Evolutionary conservation across 2,329 filamentous ascomycete genomes (phyloP), one percentile per base, ranked within the genome.

Genomic region (Hypoxylon sp.): DNA sequence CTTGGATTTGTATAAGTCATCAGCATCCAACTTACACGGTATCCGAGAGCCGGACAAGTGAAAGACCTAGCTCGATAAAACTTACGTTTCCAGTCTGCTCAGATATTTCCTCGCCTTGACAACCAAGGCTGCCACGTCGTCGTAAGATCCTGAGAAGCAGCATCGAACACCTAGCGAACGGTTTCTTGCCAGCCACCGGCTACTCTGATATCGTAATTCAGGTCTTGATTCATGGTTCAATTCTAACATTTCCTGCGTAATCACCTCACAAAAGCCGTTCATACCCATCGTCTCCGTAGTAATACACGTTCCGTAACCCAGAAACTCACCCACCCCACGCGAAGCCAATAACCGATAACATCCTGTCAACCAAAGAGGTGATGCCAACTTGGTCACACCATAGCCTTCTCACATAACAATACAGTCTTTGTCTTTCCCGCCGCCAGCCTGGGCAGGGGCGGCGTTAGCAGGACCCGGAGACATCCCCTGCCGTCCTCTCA

Each of bases 401-500:
- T n/a, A 9, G 3, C 23, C 11, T 23, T 37, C 3, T 69, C 61
- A 72, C 70, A 72, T 72, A 20, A 72, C 57, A 20, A 51, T 38
- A 33, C 70, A 72, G 40, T 72, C 70, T 55, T 66, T 69, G 15
- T 72, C 69, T 45, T 62, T 69, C 24, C 62, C 53, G 3, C 60
- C 60, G 18, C 58, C 54, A 18, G 57, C 18, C 41, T 59, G 52
- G 7, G 55, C 42, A 4, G 53, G 18, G 17, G 48, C 27, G 11
- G 24, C 60, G 17, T 59, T 49, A 4, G 60, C 61, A 11, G 65
- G 10, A 17, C 65, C 59, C 6, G 67, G 48, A 6, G 60, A 20
- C 10, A 35, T 18, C 2, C 64, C 51, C 50, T 62, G 63, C 7
- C 69, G 74, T 88, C 89, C 46, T 53, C 67, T 62, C 10, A 24